Percentiles rank a stretch among this genome's conserved stretches.
phyloP scores from a whole-genome alignment of 306 rosid species.

The Senna tora region DNA sequence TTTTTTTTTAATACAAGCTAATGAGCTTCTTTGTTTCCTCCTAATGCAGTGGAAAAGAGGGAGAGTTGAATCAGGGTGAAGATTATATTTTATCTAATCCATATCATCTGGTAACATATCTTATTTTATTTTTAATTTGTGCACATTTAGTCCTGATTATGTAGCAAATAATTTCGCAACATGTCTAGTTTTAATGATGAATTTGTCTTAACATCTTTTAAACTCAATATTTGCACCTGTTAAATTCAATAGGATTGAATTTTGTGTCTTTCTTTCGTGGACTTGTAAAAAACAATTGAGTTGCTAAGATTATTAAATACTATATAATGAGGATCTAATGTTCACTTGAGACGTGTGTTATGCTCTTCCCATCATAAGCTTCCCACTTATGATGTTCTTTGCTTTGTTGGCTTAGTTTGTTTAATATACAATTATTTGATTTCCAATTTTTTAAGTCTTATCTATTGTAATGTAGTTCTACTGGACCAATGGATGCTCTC shows the following conservation, averaged over 20 bases:
- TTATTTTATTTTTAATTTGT: slow-evolving; percentile 22
- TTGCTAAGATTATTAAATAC: background rate
- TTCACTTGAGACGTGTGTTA: slow-evolving; percentile 21
- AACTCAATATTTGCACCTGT: background rate
- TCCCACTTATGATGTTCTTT: slow-evolving; percentile 1
- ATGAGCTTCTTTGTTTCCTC: slow-evolving; percentile 15
- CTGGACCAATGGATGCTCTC: background rate
- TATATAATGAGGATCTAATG: slow-evolving; percentile 5
- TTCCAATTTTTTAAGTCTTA: background rate
- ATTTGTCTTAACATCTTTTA: background rate
- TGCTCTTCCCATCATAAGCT: slow-evolving; percentile 28
- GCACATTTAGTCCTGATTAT: slow-evolving; percentile 27
- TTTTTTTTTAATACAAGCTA: too few species aligned
- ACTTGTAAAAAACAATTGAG: background rate
- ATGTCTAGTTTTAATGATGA: slow-evolving; percentile 25
- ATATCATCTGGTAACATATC: slow-evolving; percentile 80
- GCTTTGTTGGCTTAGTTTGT: slow-evolving; percentile 23
- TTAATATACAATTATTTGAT: slow-evolving; percentile 16
- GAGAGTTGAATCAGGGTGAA: slow-evolving; percentile 78
- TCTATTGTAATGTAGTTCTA: slow-evolving; percentile 15
- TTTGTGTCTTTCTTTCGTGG: background rate
- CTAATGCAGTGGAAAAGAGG: slow-evolving; percentile 83
- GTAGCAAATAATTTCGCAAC: slow-evolving; percentile 4
- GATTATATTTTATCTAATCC: slow-evolving; percentile 90
- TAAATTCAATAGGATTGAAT: background rate